phyloP scores from a whole-genome alignment of 2,329 filamentous ascomycete genomes.

The Fusarium cyanostomum region DNA sequence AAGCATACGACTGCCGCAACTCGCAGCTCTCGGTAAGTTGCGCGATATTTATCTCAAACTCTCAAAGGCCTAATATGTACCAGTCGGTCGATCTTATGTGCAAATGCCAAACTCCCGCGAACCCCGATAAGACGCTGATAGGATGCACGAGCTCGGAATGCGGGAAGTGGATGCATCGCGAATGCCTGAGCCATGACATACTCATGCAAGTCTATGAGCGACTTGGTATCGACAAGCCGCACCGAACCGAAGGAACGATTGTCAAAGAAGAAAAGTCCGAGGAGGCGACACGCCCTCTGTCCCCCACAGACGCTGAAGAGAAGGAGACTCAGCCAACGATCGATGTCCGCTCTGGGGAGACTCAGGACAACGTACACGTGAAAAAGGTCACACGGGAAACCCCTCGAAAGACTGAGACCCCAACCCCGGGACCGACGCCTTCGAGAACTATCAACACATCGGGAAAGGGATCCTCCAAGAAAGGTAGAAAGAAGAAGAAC shows the following conservation, averaged over 20 bases:
- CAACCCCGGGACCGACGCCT: conserved; percentile 45
- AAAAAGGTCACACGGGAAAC: conserved; percentile 48
- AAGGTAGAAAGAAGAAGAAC: conserved; percentile 52
- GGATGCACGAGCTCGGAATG: conserved; percentile 66
- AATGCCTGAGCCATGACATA: conserved; percentile 67
- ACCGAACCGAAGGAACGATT: conserved; percentile 51
- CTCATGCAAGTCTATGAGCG: conserved; percentile 60
- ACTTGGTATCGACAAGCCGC: conserved; percentile 61
- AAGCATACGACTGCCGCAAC: conserved; percentile 67
- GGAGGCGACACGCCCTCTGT: conserved; percentile 54
- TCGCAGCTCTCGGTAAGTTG: conserved; percentile 66
- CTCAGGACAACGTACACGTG: conserved; percentile 51
- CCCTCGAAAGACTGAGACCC: conserved; percentile 45
- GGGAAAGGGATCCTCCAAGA: conserved; percentile 46
- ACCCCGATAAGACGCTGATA: conserved; percentile 68
- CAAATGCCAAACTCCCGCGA: conserved; percentile 67
- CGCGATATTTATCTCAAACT: neutral
- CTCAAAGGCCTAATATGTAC: conserved; percentile 33
- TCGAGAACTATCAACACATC: conserved; percentile 37
- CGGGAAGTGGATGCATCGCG: conserved; percentile 70
- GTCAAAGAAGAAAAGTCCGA: conserved; percentile 53
- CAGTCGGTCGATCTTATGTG: conserved; percentile 66
- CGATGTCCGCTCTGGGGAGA: conserved; percentile 60
- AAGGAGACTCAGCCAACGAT: conserved; percentile 63
- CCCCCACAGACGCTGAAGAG: conserved; percentile 60